These are phyloP conservation scores for Echria macrotheca DNA, from an alignment of 495 filamentous ascomycete genomes.

Conservation along the genomic window DNA sequence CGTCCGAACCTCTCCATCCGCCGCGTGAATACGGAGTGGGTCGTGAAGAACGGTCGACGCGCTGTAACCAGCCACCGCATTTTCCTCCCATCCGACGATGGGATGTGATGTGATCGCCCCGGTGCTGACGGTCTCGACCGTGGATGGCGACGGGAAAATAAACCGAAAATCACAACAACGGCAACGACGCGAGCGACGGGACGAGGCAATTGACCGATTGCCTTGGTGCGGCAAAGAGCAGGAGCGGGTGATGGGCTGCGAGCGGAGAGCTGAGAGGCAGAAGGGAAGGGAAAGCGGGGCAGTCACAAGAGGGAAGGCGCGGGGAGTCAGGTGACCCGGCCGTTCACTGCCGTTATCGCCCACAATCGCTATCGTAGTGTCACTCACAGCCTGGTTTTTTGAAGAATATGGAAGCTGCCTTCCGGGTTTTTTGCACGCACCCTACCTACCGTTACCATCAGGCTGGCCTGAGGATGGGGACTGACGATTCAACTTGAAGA, in stretches of 20 bases:
- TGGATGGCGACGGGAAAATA: background rate
- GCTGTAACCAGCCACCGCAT: conserved; percentile 30
- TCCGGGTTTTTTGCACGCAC: no score
- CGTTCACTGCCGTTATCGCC: background rate
- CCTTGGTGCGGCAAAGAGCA: background rate
- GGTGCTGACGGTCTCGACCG: background rate
- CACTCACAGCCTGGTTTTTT: no score
- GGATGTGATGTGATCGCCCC: conserved; percentile 1
- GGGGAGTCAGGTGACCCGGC: background rate
- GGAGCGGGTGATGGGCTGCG: no score
- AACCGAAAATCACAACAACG: background rate
- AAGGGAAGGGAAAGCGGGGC: no score
- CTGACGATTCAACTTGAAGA: no score
- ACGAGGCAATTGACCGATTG: background rate
- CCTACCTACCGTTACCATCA: no score
- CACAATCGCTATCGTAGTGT: no score
- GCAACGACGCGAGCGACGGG: background rate
- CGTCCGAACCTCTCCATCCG: conserved; percentile 13
- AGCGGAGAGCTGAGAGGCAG: no score
- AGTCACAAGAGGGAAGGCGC: background rate
- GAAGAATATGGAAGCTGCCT: no score
- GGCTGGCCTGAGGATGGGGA: no score
- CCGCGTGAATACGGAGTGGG: conserved; percentile 10
- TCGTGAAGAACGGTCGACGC: conserved; percentile 18
- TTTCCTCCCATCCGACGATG: conserved; percentile 15